Base-by-base conservation (phyloP, 148 eudicot genomes). In the Arbutus unedo region DNA sequence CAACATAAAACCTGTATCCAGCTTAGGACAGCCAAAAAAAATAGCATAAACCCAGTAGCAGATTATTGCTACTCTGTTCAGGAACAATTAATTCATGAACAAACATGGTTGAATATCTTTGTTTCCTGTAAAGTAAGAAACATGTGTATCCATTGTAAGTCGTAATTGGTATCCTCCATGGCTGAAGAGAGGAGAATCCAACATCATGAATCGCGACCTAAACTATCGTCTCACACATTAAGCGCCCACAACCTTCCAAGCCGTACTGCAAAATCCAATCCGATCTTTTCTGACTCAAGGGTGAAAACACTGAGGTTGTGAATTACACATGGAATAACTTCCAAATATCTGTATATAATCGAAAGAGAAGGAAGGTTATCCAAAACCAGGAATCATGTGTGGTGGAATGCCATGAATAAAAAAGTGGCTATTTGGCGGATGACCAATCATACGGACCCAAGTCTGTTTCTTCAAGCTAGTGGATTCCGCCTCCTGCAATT, bases 401-500 rank as follows among this genome's bases (percentile, higher is more conserved):
- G 66, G 81, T 73, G 53, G 55, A 66, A 74, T 48, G 88, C 88
- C 85, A 82, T 85, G 79, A 79, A 82, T 89, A 81, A 59, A 82
- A 81, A 86, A 31, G 83, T 78, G 79, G 83, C 81, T 81, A 77
- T 77, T 83, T 56, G 45, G 68, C 83, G 49, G 75, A 84, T 47
- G 81, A 76, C 76, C 81, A 66, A 71, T 70, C 84, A 82, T 55
- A 82, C 44, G 81, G 44, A 44, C 70, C 48, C 55, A 54, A 68
- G 43, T 49, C 79, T 84, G 68, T 62, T 51, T 79, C 79, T 55
- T 90, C 87, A 91, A 64, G 84, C 87, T 50, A 90, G 55, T 57
- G 93, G 92, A 79, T 93, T 93, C 74, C 97, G 93, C 88, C 97
- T 92, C 95, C 97, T 93, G 91, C 83, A 89, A 78, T 68, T 64